Evolutionary conservation across 2,329 filamentous ascomycete species (phyloP).

Genomic region (Purpureocillium lavendulum): DNA sequence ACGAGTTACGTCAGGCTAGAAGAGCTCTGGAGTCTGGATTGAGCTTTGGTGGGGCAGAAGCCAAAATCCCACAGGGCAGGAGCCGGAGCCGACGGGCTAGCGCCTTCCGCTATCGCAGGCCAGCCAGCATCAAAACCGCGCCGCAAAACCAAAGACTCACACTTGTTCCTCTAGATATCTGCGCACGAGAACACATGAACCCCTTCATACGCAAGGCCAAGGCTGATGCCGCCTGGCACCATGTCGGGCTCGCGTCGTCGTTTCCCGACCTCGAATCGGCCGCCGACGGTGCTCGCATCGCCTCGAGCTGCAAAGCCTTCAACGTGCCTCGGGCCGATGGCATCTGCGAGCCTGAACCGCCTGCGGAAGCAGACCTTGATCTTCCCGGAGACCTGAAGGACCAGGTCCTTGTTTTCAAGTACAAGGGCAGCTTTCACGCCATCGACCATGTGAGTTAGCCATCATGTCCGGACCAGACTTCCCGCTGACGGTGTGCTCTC

Average conservation of each 20-base stretch:
- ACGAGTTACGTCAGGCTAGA: neutral
- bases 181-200: constrained; percentile 11
- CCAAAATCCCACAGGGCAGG: too few species aligned
- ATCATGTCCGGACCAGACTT: constrained; percentile 1
- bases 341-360: constrained; percentile 26
- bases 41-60: too few species aligned
- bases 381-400: constrained; percentile 34
- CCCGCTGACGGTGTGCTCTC: neutral
- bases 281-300: constrained; percentile 26
- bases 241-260: constrained; percentile 43
- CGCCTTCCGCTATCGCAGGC: too few species aligned
- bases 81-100: neutral
- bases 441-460: constrained; percentile 54
- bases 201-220: constrained; percentile 9
- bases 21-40: neutral
- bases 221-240: constrained; percentile 34
- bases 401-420: constrained; percentile 59
- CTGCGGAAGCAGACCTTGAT: constrained; percentile 22
- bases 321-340: constrained; percentile 32
- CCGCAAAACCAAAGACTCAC: too few species aligned
- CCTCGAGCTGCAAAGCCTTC: constrained; percentile 51
- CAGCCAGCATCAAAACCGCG: too few species aligned
- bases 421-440: constrained; percentile 56
- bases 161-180: neutral
- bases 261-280: constrained; percentile 43